Base-by-base conservation (phyloP, 768 basidiomycete genomes). In the Boletus rubroflammeus region DNA sequence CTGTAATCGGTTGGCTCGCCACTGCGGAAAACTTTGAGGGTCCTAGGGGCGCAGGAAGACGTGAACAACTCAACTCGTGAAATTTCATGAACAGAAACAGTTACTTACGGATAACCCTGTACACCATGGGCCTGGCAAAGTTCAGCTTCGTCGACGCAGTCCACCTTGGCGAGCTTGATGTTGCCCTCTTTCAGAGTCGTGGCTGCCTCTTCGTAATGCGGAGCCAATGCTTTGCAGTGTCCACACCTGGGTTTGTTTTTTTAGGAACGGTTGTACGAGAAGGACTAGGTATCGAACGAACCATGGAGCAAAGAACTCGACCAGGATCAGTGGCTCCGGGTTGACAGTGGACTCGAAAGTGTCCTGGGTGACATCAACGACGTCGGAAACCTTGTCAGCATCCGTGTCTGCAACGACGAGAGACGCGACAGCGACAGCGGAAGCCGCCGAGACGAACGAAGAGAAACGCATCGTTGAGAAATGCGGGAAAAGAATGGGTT, bases 301-400 rank as follows among this genome's bases (percentile, higher is more conserved):
- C 89, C 89, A 93, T 58, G 89, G 90, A 26, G 91, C 90, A 68
- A 91, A 96, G 85, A 94, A 98, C 78, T 98, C 96, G 57, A 98
- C 90, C 29, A 98, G 80, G 57, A 93, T 83, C 59, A 96, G 74
- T 19, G 85, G 68, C 66, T 92, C 90, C 3, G 76, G 70, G 56
- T 77, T 74, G 54, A 95, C 83, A 53, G 79, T 69, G 29, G 79
- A 73, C 59, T 87, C 80, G 69, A 97, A 95, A 64, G 77, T 83
- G 58, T 76, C 71, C 40, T 83, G 72, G 28, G 83, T 90, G 56
- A 98, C 75, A 69, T 77, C 86, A 45, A 93, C 57, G 59, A 99
- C 95, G 71, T 98, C 96, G 3, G 89, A 89, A 26, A 39, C 32
- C 15, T 60, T 64, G 36, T 82, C 76, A 13, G 66, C 29, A 17